Evolutionary conservation across 345 rosid genomes (phyloP), one percentile per base, ranked within the genome.

Genomic region (Sisymbrium irio): DNA sequence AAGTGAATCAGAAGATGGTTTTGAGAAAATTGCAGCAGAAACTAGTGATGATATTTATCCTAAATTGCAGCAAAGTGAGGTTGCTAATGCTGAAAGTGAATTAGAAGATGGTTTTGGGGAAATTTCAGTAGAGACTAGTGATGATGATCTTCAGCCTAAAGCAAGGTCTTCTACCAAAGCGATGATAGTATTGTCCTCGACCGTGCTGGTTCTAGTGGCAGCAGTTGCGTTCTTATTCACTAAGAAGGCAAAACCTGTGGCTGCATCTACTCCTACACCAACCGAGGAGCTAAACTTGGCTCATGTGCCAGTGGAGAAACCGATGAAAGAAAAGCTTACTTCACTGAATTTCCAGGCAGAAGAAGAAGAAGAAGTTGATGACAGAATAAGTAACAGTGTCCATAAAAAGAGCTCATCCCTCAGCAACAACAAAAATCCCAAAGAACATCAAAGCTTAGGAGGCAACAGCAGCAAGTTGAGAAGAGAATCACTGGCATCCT

Each of bases 401-500:
- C 27, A 69, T 0, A 80, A 62, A 57, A 76, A 78, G 66, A 81
- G 74, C 54, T 77, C 84, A 30, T 73, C 65, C 22, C 67, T 67
- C n/a, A 71, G 68, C 56, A 45, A 64, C 28, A 64, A 17, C 28
- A 28, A 30, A 63, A 37, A 7, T 39, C 8, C 33, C 22, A 40
- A 71, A 55, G 90, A 82, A 71, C 78, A 80, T 45, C 82, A 76
- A 9, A 88, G 88, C 53, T 1, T 8, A 47, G 53, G 53, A 19
- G 53, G 12, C 78, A 71, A 65, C 78, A 71, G 65, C 78, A 83
- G 74, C 59, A 80, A 45, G 47, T 19, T 69, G 53, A 82, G 93
- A 61, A 50, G 69, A 35, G 96, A 87, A 71, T 87, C 94, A 10
- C 61, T 83, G 62, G 93, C 89, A 62, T 81, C 90, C 57, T 89